Percentiles rank a stretch among this genome's conserved stretches.
Conservation (phyloP, 805 yeast genomes). For the Tetrapisispora fleetii region DNA sequence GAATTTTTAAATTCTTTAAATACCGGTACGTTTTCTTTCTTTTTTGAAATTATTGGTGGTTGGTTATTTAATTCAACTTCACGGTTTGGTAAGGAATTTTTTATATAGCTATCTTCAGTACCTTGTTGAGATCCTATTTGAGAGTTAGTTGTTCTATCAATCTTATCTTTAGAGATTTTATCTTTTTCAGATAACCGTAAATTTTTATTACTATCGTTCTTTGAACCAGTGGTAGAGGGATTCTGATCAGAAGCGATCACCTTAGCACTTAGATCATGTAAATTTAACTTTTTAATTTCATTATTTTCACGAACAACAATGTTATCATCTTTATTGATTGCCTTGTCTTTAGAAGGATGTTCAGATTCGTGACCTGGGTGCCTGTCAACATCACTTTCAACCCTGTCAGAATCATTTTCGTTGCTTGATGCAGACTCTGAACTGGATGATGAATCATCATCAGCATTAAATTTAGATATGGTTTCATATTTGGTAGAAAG, state of each 20-base stretch:
- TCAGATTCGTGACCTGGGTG: neutral
- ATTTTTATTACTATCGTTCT: neutral
- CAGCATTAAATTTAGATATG: constrained; percentile 2
- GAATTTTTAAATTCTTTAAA: neutral
- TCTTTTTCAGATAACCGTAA: neutral
- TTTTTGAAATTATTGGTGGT: constrained; percentile 29
- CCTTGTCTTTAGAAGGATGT: neutral
- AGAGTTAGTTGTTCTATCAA: neutral
- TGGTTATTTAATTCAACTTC: constrained; percentile 35
- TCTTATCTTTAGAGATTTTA: too few species aligned
- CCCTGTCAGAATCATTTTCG: constrained; percentile 11
- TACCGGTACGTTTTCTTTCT: constrained; percentile 5
- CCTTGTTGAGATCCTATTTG: neutral
- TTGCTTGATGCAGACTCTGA: constrained; percentile 5
- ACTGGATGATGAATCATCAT: neutral
- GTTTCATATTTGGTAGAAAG: constrained; percentile 9
- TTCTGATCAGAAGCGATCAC: constrained; percentile 2
- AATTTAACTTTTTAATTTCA: constrained; percentile 10
- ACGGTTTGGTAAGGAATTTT: constrained; percentile 20
- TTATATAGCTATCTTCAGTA: neutral
- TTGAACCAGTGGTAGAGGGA: neutral
- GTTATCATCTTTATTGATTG: constrained; percentile 5
- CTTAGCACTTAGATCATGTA: constrained; percentile 16
- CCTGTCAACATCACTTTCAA: constrained; percentile 10
- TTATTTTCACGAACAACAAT: constrained; percentile 6